Conservation (phyloP, 768 basidiomycete genomes). For the Tulasnella sp. region DNA sequence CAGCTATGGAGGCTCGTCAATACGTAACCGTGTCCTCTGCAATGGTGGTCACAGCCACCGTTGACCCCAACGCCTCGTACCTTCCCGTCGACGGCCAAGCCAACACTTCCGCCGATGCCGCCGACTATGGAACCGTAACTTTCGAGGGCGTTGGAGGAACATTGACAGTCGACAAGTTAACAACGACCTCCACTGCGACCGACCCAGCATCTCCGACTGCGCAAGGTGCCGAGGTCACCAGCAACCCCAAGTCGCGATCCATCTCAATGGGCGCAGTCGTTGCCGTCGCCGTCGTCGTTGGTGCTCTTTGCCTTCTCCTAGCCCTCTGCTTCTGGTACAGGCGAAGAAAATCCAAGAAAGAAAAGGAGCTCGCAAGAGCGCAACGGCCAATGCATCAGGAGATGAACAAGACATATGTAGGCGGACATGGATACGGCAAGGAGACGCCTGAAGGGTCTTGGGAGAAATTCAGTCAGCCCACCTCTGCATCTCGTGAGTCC, state of each 20-base stretch:
- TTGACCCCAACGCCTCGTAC: neutral
- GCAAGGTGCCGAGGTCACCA: neutral
- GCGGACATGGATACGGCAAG: slow-evolving; percentile 17
- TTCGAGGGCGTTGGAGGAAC: slow-evolving; percentile 24
- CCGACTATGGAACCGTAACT: slow-evolving; percentile 4
- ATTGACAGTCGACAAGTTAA: slow-evolving; percentile 5
- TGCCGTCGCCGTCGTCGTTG: slow-evolving; percentile 12
- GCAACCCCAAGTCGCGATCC: neutral
- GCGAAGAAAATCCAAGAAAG: neutral
- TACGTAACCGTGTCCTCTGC: slow-evolving; percentile 5
- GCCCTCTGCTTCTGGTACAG: slow-evolving; percentile 2
- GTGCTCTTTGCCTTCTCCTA: slow-evolving; percentile 10
- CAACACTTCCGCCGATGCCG: neutral
- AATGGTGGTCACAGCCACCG: slow-evolving; percentile 3
- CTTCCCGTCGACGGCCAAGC: slow-evolving; percentile 15
- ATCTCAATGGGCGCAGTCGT: slow-evolving; percentile 18
- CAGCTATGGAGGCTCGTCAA: neutral
- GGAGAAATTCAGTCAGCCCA: slow-evolving; percentile 21
- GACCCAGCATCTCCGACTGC: neutral
- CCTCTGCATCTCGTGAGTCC: neutral
- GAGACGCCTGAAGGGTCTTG: slow-evolving; percentile 8
- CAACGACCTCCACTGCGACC: neutral
- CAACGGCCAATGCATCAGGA: neutral
- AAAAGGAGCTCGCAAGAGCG: neutral
- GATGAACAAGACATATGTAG: neutral